phyloP scores from a whole-genome alignment of 345 rosid genomes.

The Aquilaria malaccensis region DNA sequence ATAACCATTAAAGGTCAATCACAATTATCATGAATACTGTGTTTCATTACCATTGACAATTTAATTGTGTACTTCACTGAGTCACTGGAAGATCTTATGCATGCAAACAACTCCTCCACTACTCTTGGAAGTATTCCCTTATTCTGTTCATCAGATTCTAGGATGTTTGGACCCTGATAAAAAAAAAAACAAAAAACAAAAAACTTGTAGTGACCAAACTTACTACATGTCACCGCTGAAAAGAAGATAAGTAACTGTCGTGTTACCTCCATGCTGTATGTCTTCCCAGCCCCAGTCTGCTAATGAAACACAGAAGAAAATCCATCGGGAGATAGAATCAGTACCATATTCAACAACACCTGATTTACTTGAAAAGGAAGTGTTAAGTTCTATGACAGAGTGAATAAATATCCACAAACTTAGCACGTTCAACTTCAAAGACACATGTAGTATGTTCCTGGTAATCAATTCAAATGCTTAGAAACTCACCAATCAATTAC shows the following conservation, averaged over 20 bases:
- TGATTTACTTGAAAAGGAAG: too few species aligned
- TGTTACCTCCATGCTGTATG: conserved; percentile 78
- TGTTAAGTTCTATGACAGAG: too few species aligned
- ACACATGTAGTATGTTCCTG: too few species aligned
- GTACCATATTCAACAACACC: too few species aligned
- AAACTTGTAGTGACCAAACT: not conserved
- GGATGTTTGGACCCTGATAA: conserved; percentile 56
- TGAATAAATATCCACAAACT: too few species aligned
- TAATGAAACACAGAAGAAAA: conserved; percentile 12
- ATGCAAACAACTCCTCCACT: conserved; percentile 59
- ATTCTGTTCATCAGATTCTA: conserved; percentile 42
- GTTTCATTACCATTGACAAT: conserved; percentile 67
- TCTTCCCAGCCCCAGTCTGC: conserved; percentile 97
- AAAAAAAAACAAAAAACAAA: conserved; percentile 3
- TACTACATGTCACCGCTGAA: conserved; percentile 1
- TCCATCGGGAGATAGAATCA: conserved; percentile 3
- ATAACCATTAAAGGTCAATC: not conserved
- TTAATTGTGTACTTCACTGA: conserved; percentile 41
- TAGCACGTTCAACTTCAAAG: too few species aligned
- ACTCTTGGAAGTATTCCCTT: conserved; percentile 76
- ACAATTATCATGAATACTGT: not conserved
- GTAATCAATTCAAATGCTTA: too few species aligned
- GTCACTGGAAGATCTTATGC: conserved; percentile 35
- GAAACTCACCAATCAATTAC: too few species aligned
- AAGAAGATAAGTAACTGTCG: not conserved